Evolutionary conservation across 768 basidiomycete species (phyloP).

Genomic region (Lentinula aciculospora): DNA sequence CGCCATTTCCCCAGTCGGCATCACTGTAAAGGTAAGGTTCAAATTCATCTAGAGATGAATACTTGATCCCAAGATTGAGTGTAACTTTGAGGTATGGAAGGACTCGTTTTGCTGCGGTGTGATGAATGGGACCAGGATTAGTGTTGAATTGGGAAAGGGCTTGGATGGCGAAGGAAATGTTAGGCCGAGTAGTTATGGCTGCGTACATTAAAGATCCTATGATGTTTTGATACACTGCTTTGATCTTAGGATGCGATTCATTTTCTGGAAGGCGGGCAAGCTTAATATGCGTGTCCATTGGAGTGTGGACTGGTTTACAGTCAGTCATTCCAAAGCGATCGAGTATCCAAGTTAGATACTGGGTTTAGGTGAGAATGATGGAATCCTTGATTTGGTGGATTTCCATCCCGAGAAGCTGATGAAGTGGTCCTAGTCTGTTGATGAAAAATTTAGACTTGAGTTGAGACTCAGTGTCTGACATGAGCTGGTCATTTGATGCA

Average conservation of each 20-base stretch:
- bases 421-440: background rate
- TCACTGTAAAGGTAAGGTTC: background rate
- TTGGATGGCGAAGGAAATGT: too few species aligned
- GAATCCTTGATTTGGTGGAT: too few species aligned
- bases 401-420: too few species aligned
- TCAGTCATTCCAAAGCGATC: conserved; percentile 11
- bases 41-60: background rate
- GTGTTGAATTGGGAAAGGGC: too few species aligned
- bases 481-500: too few species aligned
- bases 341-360: background rate
- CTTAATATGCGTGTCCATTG: too few species aligned
- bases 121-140: too few species aligned
- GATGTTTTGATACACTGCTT: too few species aligned
- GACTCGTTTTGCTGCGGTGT: background rate
- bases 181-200: too few species aligned
- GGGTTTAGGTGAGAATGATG: background rate
- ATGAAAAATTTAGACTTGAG: background rate
- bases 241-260: conserved; percentile 4
- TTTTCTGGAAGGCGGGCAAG: too few species aligned
- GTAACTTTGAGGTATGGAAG: conserved; percentile 9
- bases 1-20: background rate
- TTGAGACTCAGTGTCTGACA: too few species aligned
- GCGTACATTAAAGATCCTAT: too few species aligned
- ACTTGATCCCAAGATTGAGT: background rate
- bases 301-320: conserved; percentile 14